These are phyloP conservation scores for Malus domestica DNA, from an alignment of 306 rosid genomes.

Conservation along the genomic window ASM211411v1 NC_041799.1:34541501-34542000, in stretches of 20 bases:
- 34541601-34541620: background rate
- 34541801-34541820: conserved; percentile 28
- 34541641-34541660: background rate
- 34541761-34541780: conserved; percentile 18
- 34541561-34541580: background rate
- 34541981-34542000: background rate
- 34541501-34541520: no score
- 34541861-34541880: background rate
- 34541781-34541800: conserved; percentile 48
- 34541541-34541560: background rate
- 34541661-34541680: background rate
- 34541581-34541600: background rate
- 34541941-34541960: background rate
- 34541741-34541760: conserved; percentile 21
- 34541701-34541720: conserved; percentile 31
- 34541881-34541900: background rate
- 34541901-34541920: background rate
- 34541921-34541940: background rate
- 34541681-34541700: conserved; percentile 45
- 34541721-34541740: conserved; percentile 26
- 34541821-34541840: background rate
- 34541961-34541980: background rate
- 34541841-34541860: background rate
- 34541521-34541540: background rate
- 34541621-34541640: conserved; percentile 8